Evolutionary conservation across 768 basidiomycete species (phyloP).

Genomic region (Mycena capillaripes): DNA sequence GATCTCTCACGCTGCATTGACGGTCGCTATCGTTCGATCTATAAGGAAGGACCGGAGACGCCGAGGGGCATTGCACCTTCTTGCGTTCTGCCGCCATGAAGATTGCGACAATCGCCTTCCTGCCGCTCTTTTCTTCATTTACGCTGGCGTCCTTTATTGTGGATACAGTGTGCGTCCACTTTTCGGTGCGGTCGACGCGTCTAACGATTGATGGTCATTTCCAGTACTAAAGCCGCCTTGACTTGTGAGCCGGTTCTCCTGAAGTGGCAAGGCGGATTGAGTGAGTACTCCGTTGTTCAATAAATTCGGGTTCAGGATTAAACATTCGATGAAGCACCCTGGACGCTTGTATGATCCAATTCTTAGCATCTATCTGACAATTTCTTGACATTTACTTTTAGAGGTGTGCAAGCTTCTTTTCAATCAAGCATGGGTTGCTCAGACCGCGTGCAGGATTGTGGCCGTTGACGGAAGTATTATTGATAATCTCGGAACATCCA

Average conservation of each 20-base stretch:
- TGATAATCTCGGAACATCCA: neutral
- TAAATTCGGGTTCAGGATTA: too few relatives aligned
- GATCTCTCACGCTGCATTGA: neutral
- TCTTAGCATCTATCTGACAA: neutral
- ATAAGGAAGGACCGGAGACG: neutral
- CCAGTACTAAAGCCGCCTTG: neutral
- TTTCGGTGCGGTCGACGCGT: too few relatives aligned
- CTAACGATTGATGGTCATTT: neutral
- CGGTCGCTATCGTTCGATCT: neutral
- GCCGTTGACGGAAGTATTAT: neutral
- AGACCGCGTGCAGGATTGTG: neutral
- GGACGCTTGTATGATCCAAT: conserved; percentile 16
- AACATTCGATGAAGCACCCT: neutral
- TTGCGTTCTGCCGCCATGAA: conserved; percentile 13
- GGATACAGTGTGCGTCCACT: neutral
- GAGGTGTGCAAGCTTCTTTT: conserved; percentile 8
- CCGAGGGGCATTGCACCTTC: neutral
- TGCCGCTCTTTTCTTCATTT: neutral
- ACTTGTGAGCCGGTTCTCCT: conserved; percentile 30
- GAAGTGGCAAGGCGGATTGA: conserved; percentile 25
- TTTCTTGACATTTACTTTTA: neutral
- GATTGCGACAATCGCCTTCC: neutral
- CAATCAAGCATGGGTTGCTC: too few relatives aligned
- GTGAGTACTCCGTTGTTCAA: neutral
- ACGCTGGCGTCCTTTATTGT: conserved; percentile 24